These are phyloP conservation scores for Niveomyces coronatus DNA, from an alignment of 2,329 filamentous ascomycete genomes.

Conservation along the genomic window DNA sequence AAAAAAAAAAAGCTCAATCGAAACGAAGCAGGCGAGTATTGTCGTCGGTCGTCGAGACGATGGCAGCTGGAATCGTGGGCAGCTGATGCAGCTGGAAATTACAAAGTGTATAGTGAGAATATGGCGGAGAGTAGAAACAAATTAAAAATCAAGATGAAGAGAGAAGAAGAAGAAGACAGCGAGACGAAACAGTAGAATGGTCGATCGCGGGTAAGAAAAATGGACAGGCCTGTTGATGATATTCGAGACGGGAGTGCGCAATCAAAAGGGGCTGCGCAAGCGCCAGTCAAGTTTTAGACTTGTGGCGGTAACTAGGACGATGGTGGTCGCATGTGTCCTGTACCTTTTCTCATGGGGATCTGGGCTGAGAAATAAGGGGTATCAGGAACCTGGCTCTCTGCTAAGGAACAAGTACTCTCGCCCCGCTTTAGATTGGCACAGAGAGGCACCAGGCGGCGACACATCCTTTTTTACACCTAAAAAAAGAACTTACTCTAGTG, in stretches of 20 bases:
- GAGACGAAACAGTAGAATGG: constrained; percentile 1
- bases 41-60: too few species aligned
- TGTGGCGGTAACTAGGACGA: constrained; percentile 1
- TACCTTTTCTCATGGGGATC: background rate
- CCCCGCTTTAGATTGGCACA: too few species aligned
- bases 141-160: background rate
- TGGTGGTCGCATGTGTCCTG: background rate
- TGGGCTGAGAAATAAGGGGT: too few species aligned
- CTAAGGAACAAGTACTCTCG: too few species aligned
- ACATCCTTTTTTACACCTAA: too few species aligned
- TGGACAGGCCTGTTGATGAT: constrained; percentile 8
- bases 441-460: too few species aligned
- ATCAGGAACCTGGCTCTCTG: too few species aligned
- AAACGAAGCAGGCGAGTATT: too few species aligned
- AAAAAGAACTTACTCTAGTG: too few species aligned
- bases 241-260: constrained; percentile 7
- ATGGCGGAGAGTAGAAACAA: background rate
- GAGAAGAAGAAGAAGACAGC: background rate
- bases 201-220: background rate
- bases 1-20: background rate
- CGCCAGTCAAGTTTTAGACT: constrained; percentile 3
- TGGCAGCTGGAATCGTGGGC: background rate
- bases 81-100: background rate
- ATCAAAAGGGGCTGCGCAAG: constrained; percentile 11
- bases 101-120: background rate